Evolutionary conservation across 75 land plant species (phyloP).

Genomic region (Sequoia sempervirens): DNA sequence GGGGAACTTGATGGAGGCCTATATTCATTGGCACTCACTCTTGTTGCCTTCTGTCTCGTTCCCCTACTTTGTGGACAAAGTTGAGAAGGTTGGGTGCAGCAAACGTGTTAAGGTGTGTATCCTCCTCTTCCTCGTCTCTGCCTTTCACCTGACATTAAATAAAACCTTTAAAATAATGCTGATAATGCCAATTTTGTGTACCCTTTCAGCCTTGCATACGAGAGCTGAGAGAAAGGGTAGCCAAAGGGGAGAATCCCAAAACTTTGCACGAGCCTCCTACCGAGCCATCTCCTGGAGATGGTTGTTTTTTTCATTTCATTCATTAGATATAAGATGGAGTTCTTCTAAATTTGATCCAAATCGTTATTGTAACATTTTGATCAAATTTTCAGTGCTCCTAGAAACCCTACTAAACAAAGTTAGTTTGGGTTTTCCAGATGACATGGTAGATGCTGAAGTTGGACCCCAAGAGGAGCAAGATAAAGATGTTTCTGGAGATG

Average conservation of each 20-base stretch:
- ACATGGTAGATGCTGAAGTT: slow-evolving; percentile 9
- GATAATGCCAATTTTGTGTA: background rate
- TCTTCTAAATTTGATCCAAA: background rate
- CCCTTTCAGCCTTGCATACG: slow-evolving; percentile 46
- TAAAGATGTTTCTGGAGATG: slow-evolving; percentile 10
- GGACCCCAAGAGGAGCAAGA: background rate
- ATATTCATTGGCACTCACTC: slow-evolving; percentile 73
- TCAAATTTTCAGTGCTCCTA: background rate
- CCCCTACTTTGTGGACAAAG: slow-evolving; percentile 73
- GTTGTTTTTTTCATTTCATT: background rate
- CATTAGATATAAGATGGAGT: background rate
- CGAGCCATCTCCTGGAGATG: slow-evolving; percentile 9
- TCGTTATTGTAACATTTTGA: background rate
- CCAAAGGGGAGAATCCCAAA: slow-evolving; percentile 68
- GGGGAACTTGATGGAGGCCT: slow-evolving; percentile 61
- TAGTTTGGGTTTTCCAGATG: background rate
- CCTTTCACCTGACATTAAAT: background rate
- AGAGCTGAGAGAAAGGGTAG: slow-evolving; percentile 66
- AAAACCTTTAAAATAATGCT: background rate
- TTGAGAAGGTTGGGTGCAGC: slow-evolving; percentile 68
- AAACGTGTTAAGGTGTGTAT: slow-evolving; percentile 68
- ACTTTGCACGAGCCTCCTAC: slow-evolving; percentile 40
- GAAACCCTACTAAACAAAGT: background rate
- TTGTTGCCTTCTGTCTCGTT: slow-evolving; percentile 75
- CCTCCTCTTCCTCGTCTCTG: background rate